These are phyloP conservation scores for Globisporangium okanoganense DNA, from an alignment of 352 stramenopile species.

Conservation along the genomic window DNA sequence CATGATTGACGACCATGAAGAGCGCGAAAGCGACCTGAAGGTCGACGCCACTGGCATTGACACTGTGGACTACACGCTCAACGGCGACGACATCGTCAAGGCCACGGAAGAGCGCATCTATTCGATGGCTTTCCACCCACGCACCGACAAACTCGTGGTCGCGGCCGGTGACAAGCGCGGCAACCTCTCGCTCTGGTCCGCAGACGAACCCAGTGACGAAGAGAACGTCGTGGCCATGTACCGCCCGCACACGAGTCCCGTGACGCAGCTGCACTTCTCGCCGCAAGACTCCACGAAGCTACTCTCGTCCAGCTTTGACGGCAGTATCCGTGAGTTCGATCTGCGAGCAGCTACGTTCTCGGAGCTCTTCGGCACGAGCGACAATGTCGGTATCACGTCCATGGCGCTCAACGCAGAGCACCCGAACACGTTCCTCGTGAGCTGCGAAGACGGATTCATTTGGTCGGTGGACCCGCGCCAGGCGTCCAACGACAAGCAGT, in stretches of 20 bases:
- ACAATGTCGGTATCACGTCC: slow-evolving; percentile 56
- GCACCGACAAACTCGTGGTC: slow-evolving; percentile 53
- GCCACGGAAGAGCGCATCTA: slow-evolving; percentile 71
- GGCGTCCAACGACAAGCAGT: slow-evolving; percentile 17
- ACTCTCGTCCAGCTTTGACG: slow-evolving; percentile 70
- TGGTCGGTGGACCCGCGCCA: slow-evolving; percentile 50
- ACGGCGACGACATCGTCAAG: slow-evolving; percentile 63
- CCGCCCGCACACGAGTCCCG: slow-evolving; percentile 53
- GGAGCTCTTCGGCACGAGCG: slow-evolving; percentile 44
- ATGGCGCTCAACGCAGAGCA: slow-evolving; percentile 24
- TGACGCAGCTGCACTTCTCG: slow-evolving; percentile 66
- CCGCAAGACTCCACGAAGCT: slow-evolving; percentile 45
- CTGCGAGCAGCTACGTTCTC: slow-evolving; percentile 46
- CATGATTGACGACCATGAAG: slow-evolving; percentile 22
- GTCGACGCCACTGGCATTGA: slow-evolving; percentile 42
- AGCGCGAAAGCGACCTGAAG: slow-evolving; percentile 28
- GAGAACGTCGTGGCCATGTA: slow-evolving; percentile 49
- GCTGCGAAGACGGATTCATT: slow-evolving; percentile 60
- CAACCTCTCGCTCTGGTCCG: slow-evolving; percentile 67
- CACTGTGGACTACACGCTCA: slow-evolving; percentile 41
- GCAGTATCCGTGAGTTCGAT: slow-evolving; percentile 66
- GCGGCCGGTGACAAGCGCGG: slow-evolving; percentile 73
- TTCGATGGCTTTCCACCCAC: slow-evolving; percentile 71
- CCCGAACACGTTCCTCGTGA: slow-evolving; percentile 35
- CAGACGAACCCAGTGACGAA: slow-evolving; percentile 20